A percentile compares a stretch with the other conserved stretches of the same genome.
phyloP scores from a whole-genome alignment of 805 yeast species.

The Pichia exigua region DNA sequence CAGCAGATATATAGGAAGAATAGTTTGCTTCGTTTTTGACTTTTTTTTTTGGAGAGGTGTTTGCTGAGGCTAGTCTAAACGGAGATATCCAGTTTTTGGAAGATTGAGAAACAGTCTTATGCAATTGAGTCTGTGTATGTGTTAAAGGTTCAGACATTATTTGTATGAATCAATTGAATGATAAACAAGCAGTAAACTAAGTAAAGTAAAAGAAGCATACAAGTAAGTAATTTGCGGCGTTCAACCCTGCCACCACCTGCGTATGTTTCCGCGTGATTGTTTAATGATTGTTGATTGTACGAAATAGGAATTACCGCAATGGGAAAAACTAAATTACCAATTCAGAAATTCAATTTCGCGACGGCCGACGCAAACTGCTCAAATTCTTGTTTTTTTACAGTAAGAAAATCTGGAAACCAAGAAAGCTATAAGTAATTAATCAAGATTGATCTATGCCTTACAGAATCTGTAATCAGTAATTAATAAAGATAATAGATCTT shows the following conservation, averaged over 20 bases:
- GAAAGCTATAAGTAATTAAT: background rate
- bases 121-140: constrained; percentile 3
- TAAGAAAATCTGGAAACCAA: background rate
- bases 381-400: no score
- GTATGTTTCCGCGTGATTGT: background rate
- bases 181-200: background rate
- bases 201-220: background rate
- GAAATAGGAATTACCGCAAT: background rate
- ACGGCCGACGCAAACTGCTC: background rate
- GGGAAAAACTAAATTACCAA: background rate
- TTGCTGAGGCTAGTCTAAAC: constrained; percentile 15
- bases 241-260: background rate
- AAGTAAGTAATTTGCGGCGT: background rate
- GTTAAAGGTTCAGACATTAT: constrained; percentile 1
- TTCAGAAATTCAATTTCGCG: background rate
- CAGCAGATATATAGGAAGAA: constrained; percentile 6
- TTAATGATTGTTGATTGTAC: background rate
- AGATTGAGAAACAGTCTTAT: constrained; percentile 3
- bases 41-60: background rate
- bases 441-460: no score
- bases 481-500: no score
- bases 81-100: constrained; percentile 23
- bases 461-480: no score
- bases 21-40: constrained; percentile 7
- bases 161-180: background rate